Base-by-base conservation (phyloP, 2,329 filamentous ascomycete species). In the Aspergillus japonicus region DNA sequence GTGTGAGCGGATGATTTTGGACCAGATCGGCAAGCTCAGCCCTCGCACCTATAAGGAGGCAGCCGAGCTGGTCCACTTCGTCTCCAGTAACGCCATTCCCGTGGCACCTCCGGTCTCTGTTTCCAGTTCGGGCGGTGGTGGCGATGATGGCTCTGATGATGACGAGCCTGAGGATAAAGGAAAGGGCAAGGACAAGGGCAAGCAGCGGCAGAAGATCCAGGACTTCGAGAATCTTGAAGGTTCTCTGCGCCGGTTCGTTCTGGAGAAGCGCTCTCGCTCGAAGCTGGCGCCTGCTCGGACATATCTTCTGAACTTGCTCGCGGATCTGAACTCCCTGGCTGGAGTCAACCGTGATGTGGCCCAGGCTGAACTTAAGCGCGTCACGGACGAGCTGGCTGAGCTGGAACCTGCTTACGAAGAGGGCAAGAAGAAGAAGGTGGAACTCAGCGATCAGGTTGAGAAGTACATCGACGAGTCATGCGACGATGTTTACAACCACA, bases 231-330 rank as follows among this genome's bases (percentile, higher is more conserved):
- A 89, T 56, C 83, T 99, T 5, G 95, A 99, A 75, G 87, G 91
- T 65, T 95, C 95, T 3, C 77, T 99, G 42, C 86, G 95, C 60
- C 87, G 93, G 49, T 99, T 99, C 68, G 95, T 99, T 7, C 83
- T 99, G 26, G 95, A 99, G 73, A 98, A 98, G 81, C 87, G 95
- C 58, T 92, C 95, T 51, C 87, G 92, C 31, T 98, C 95, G 8
- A 99, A 99, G 79, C 84, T 99, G 61, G 94, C 95, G 1, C 95
- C 95, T 5, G 95, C 95, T 6, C 93, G 92, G 77, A 98, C 94
- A 2, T 99, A 99, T 72, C 85, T 99, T 1, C 81, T 96, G 69
- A 99, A 99, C 74, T 89, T 98, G 26, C 83, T 99, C 35, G 89
- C 91, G 67, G 95, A 99, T 70, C 83, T 99, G 60, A 82, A 92